Evolutionary conservation across 2,329 filamentous ascomycete species (phyloP).

Genomic region (Claviceps lovelessii): DNA sequence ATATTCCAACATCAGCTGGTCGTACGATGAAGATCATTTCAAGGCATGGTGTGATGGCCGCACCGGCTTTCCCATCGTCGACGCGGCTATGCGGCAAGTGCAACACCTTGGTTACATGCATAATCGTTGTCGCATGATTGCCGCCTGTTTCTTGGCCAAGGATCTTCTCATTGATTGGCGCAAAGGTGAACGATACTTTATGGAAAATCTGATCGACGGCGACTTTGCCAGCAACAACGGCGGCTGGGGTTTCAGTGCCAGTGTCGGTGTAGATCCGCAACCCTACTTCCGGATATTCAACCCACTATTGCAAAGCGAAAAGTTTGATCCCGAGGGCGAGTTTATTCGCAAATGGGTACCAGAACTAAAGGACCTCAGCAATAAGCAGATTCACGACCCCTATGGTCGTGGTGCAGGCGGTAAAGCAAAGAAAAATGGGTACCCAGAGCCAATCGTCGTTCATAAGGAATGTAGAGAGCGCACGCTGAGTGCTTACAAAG

Average conservation of each 20-base stretch:
- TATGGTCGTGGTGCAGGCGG: slow-evolving; percentile 49
- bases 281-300: slow-evolving; percentile 90
- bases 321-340: slow-evolving; percentile 63
- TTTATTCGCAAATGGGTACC: slow-evolving; percentile 77
- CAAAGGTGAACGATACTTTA: slow-evolving; percentile 68
- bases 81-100: slow-evolving; percentile 74
- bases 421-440: slow-evolving; percentile 50
- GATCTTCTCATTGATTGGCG: slow-evolving; percentile 75
- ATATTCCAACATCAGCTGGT: slow-evolving; percentile 72
- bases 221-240: slow-evolving; percentile 68
- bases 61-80: slow-evolving; percentile 72
- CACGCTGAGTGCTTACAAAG: slow-evolving; percentile 57
- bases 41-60: slow-evolving; percentile 57
- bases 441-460: slow-evolving; percentile 61
- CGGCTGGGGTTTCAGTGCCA: slow-evolving; percentile 43
- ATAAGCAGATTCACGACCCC: slow-evolving; percentile 66
- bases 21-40: slow-evolving; percentile 57
- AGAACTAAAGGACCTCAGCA: slow-evolving; percentile 50
- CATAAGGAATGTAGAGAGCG: slow-evolving; percentile 56
- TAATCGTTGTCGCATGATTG: slow-evolving; percentile 73
- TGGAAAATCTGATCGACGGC: slow-evolving; percentile 65
- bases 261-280: slow-evolving; percentile 67
- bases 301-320: slow-evolving; percentile 69
- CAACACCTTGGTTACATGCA: slow-evolving; percentile 61
- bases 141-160: slow-evolving; percentile 67